Evolutionary conservation across 345 rosid genomes (phyloP).

Genomic region (Linum lewisii): DNA sequence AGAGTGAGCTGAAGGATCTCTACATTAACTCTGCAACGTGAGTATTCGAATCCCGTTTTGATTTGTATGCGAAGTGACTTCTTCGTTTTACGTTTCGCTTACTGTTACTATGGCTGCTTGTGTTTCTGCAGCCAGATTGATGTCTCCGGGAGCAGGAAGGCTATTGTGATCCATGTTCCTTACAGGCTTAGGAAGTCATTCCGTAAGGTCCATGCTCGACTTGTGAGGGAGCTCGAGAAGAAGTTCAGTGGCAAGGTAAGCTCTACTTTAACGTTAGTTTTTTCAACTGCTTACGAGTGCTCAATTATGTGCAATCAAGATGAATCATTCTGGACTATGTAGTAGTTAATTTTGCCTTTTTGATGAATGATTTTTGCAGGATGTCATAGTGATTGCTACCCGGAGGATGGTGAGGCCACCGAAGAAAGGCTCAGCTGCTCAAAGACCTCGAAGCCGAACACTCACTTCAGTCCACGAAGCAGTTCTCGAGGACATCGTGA

Average conservation of each 20-base stretch:
- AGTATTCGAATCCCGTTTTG: constrained; percentile 24
- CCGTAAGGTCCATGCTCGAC: no score
- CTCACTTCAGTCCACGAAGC: constrained; percentile 78
- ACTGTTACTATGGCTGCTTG: background rate
- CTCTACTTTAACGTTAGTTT: background rate
- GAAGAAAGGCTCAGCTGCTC: no score
- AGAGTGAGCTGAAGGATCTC: no score
- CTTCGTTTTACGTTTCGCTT: background rate
- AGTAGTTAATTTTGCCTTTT: background rate
- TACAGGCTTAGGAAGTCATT: no score
- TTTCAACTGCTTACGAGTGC: no score
- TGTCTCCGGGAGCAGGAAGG: constrained; percentile 66
- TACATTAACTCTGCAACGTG: no score
- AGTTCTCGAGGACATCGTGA: constrained; percentile 69
- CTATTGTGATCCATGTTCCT: constrained; percentile 65
- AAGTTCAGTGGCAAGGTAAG: no score
- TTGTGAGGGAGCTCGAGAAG: no score
- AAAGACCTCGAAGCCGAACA: constrained; percentile 72
- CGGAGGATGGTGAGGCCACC: constrained; percentile 75
- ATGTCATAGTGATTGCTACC: constrained; percentile 62
- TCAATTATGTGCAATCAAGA: no score
- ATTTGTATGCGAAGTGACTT: background rate
- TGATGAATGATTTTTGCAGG: constrained; percentile 22
- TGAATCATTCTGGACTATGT: no score
- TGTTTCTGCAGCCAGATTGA: constrained; percentile 63